Conservation (phyloP, 768 basidiomycete species). For the Hericium coralloides region DNA sequence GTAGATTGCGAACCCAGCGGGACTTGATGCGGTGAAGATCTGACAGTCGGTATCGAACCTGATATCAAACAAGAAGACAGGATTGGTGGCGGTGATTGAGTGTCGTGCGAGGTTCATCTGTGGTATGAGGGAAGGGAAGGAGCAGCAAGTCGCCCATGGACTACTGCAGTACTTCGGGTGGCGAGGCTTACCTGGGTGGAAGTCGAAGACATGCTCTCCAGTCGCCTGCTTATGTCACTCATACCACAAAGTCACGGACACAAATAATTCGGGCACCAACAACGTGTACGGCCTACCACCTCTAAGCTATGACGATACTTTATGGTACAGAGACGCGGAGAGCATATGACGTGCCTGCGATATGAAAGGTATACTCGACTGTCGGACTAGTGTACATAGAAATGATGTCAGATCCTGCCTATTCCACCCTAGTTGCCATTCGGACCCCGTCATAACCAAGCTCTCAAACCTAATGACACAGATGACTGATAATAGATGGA, state of each 20-base stretch:
- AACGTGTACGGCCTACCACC: background rate
- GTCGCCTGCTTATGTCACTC: background rate
- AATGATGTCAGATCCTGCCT: no score
- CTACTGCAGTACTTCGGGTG: background rate
- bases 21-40: conserved; percentile 75
- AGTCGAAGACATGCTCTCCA: background rate
- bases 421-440: no score
- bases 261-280: background rate
- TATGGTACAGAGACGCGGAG: no score
- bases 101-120: conserved; percentile 84
- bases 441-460: background rate
- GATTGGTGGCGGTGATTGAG: conserved; percentile 68
- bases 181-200: no score
- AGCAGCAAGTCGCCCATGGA: background rate
- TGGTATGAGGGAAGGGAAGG: conserved; percentile 1
- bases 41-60: conserved; percentile 72
- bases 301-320: no score
- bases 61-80: conserved; percentile 68
- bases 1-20: conserved; percentile 79
- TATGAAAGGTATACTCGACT: no score
- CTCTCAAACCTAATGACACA: background rate
- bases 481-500: conserved; percentile 2
- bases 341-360: no score
- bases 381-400: no score
- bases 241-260: background rate